A percentile compares a stretch with the other conserved stretches of the same genome.
These are phyloP conservation scores for Somion occarium DNA, from an alignment of 1,284 basidiomycete genomes.

Conservation along the genomic window DNA sequence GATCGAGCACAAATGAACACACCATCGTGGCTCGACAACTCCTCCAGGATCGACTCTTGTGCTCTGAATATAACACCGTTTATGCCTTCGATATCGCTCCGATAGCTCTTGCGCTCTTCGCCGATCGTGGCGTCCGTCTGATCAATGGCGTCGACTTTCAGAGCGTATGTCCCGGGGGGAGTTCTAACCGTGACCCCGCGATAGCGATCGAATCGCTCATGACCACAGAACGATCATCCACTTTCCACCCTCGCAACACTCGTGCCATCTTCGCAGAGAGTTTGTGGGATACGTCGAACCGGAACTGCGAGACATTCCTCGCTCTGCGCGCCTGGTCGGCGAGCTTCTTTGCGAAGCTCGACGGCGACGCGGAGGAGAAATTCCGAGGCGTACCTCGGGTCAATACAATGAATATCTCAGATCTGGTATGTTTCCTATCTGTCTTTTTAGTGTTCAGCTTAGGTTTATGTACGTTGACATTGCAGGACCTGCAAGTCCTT, in stretches of 20 bases:
- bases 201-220: slow-evolving; percentile 40
- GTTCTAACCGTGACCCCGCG: slow-evolving; percentile 32
- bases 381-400: slow-evolving; percentile 18
- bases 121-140: slow-evolving; percentile 36
- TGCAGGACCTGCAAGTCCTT: slow-evolving; percentile 32
- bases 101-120: slow-evolving; percentile 35
- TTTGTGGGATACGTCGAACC: slow-evolving; percentile 13
- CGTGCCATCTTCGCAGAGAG: slow-evolving; percentile 30
- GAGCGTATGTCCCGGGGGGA: slow-evolving; percentile 13
- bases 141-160: slow-evolving; percentile 53
- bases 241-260: slow-evolving; percentile 38
- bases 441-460: slow-evolving; percentile 1
- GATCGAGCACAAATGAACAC: slow-evolving; percentile 11
- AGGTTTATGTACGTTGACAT: neutral
- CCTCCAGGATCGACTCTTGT: slow-evolving; percentile 23
- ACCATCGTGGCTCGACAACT: slow-evolving; percentile 19
- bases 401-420: slow-evolving; percentile 17
- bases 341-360: slow-evolving; percentile 15
- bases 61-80: slow-evolving; percentile 22
- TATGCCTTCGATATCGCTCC: slow-evolving; percentile 42
- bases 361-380: slow-evolving; percentile 21
- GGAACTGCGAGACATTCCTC: slow-evolving; percentile 8
- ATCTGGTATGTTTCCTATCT: slow-evolving; percentile 14
- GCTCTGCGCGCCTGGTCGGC: slow-evolving; percentile 26
- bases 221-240: slow-evolving; percentile 26